A percentile compares a stretch with the other conserved stretches of the same genome.
These are phyloP conservation scores for Aspergillus felis DNA, from an alignment of 2,329 filamentous ascomycete genomes.

Conservation along the genomic window DNA sequence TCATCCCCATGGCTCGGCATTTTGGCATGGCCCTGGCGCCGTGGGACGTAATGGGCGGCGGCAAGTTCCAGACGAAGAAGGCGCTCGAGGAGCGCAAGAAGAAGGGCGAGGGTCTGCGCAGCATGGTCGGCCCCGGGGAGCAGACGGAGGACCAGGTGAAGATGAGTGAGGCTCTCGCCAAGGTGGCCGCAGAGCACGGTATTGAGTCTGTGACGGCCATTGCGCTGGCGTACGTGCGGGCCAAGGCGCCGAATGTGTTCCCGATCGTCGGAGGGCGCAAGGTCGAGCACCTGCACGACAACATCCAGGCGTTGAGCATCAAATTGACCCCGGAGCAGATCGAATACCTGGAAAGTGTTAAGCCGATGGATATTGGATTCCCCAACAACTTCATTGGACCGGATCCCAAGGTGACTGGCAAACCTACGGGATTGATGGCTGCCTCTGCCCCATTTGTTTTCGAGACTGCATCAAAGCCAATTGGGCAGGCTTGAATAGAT, in stretches of 20 bases:
- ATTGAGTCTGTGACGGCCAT: slow-evolving; percentile 56
- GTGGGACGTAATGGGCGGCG: slow-evolving; percentile 57
- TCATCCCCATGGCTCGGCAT: slow-evolving; percentile 39
- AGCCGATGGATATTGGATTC: slow-evolving; percentile 63
- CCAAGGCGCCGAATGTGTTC: slow-evolving; percentile 68
- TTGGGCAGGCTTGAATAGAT: slow-evolving; percentile 8
- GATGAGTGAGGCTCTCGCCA: slow-evolving; percentile 55
- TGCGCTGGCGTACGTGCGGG: slow-evolving; percentile 69
- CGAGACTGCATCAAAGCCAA: slow-evolving; percentile 16
- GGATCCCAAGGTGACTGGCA: slow-evolving; percentile 22
- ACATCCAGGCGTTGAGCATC: slow-evolving; percentile 52
- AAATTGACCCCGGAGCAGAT: slow-evolving; percentile 60
- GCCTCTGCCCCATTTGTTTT: slow-evolving; percentile 15
- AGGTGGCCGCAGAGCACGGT: slow-evolving; percentile 56
- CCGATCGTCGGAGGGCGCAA: slow-evolving; percentile 69
- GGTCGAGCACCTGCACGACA: slow-evolving; percentile 64
- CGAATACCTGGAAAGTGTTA: slow-evolving; percentile 60
- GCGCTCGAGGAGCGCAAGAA: slow-evolving; percentile 44
- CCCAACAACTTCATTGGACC: slow-evolving; percentile 55
- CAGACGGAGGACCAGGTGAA: slow-evolving; percentile 49
- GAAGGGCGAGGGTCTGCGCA: slow-evolving; percentile 40
- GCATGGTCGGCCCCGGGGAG: slow-evolving; percentile 18
- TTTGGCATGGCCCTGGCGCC: slow-evolving; percentile 50
- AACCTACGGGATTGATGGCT: slow-evolving; percentile 3
- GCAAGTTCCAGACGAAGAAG: slow-evolving; percentile 49